Evolutionary conservation across 2,329 filamentous ascomycete genomes (phyloP).

Genomic region (Aaosphaeria pasadenensis): DNA sequence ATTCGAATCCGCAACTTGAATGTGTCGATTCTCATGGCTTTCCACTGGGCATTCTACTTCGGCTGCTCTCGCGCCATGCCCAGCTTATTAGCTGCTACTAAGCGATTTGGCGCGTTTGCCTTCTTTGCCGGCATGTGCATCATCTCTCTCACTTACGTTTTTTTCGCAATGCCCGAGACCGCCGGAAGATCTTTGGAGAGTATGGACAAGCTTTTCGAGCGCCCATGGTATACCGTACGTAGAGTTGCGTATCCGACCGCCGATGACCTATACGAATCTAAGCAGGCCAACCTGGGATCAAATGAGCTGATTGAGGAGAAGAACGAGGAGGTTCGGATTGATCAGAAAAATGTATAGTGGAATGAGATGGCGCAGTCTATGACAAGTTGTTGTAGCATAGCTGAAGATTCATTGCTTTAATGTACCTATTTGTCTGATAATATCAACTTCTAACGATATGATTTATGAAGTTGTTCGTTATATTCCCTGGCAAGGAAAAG

Average conservation of each 20-base stretch:
- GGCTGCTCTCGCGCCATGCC: slow-evolving; percentile 35
- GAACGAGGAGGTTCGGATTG: too few relatives aligned
- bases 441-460: too few relatives aligned
- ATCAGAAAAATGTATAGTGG: too few relatives aligned
- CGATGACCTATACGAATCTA: background rate
- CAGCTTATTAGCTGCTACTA: slow-evolving; percentile 28
- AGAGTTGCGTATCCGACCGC: slow-evolving; percentile 15
- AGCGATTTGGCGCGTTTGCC: slow-evolving; percentile 30
- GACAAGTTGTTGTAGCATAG: too few relatives aligned
- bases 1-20: slow-evolving; percentile 42
- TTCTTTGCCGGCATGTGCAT: slow-evolving; percentile 27
- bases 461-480: too few relatives aligned
- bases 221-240: slow-evolving; percentile 14
- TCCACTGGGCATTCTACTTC: slow-evolving; percentile 42
- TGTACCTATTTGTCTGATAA: too few relatives aligned
- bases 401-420: too few relatives aligned
- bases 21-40: slow-evolving; percentile 43
- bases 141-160: slow-evolving; percentile 30
- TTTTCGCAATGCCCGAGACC: slow-evolving; percentile 29
- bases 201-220: slow-evolving; percentile 13
- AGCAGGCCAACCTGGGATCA: too few relatives aligned
- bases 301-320: too few relatives aligned
- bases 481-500: too few relatives aligned
- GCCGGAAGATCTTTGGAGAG: slow-evolving; percentile 15
- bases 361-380: too few relatives aligned